Base-by-base conservation (phyloP, 768 basidiomycete genomes). In the Dioszegia hungarica region DNA sequence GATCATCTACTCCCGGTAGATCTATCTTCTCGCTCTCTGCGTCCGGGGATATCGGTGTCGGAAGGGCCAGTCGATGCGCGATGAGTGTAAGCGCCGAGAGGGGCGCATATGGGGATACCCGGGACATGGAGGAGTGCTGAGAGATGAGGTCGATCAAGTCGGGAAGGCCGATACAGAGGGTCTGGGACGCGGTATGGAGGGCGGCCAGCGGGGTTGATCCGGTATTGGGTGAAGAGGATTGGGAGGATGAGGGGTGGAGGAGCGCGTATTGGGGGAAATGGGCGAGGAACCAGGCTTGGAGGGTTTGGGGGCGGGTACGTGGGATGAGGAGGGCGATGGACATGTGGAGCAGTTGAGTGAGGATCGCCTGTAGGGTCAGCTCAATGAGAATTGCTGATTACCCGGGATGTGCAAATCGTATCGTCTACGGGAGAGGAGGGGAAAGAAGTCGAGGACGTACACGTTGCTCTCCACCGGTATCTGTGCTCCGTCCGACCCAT, bases 331-430 rank as follows among this genome's bases (percentile, higher is more conserved):
- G 44, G n/a, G 63, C 56, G 17, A 63, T 34, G 1, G 44, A 36
- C 31, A 44, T 44, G 45, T 47, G 64, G 9, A 67, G 40, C 6
- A 65, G 33, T n/a, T 58, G 33, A 2, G 39, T 54, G n/a, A 70
- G 59, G 12, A 70, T 58, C 1, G 63, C 41, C 68, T 67, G 34
- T 2, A 10, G 24, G 5, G 15, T 31, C 12, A 34, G 39, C 31
- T 22, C 11, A n/a, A n/a, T n/a, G n/a, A n/a, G n/a, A n/a, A n/a
- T n/a, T n/a, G n/a, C n/a, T n/a, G n/a, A n/a, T n/a, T n/a, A n/a
- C n/a, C n/a, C n/a, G n/a, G n/a, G n/a, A n/a, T n/a, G n/a, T n/a
- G n/a, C n/a, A n/a, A n/a, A n/a, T n/a, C n/a, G n/a, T n/a, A n/a
- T n/a, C n/a, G n/a, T n/a, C n/a, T n/a, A n/a, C n/a, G n/a, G n/a